Evolutionary conservation across 164 flowering plant genomes (phyloP).

Genomic region (Platanus orientalis): DNA sequence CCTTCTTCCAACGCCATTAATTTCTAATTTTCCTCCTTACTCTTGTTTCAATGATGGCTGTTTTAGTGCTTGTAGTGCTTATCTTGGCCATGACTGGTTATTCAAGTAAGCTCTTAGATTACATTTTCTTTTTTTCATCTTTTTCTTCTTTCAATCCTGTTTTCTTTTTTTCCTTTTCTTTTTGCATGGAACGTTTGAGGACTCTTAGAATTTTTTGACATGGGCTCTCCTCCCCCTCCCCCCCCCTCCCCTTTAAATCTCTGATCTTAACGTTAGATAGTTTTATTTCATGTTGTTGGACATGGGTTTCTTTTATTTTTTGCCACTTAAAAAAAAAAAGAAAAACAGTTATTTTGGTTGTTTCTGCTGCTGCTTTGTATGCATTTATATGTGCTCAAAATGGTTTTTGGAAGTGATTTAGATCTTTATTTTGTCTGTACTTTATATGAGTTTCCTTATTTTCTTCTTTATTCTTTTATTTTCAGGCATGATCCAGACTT

Average conservation of each 20-base stretch:
- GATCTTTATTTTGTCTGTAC: not conserved
- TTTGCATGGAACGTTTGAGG: too few species aligned
- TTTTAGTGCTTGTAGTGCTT: conserved; percentile 16
- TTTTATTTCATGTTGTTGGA: too few species aligned
- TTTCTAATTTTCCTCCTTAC: not conserved
- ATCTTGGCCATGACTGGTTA: conserved; percentile 28
- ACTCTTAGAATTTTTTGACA: too few species aligned
- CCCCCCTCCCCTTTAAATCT: not conserved
- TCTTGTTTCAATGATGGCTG: conserved; percentile 19
- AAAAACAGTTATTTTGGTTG: too few species aligned
- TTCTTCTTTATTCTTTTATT: not conserved
- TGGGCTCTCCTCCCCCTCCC: too few species aligned
- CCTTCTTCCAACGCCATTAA: not conserved
- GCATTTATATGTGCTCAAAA: too few species aligned
- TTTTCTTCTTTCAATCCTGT: too few species aligned
- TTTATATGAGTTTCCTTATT: not conserved
- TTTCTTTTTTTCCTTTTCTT: too few species aligned
- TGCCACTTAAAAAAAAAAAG: too few species aligned
- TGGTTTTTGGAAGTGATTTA: too few species aligned
- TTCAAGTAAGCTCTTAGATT: conserved; percentile 23
- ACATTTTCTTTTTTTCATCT: not conserved
- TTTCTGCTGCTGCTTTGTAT: not conserved
- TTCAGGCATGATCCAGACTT: not conserved
- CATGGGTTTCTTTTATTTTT: conserved; percentile 6
- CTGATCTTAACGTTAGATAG: too few species aligned